Base-by-base conservation (phyloP, 352 stramenopile species). In the Phytophthora constricta region DNA sequence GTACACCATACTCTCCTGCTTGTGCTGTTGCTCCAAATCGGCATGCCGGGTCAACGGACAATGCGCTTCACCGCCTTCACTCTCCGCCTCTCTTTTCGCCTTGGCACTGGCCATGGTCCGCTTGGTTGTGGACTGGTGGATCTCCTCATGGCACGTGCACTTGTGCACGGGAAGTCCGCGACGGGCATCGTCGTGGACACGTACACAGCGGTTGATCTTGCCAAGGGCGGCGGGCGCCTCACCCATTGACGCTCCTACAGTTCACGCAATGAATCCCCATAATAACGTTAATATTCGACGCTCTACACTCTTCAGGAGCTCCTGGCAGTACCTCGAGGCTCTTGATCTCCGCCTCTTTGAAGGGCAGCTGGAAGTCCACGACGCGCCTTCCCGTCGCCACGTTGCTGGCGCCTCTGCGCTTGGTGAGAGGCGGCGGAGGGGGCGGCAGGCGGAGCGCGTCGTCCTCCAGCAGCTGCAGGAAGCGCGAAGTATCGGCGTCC, bases 141-240 rank as follows among this genome's bases (percentile, higher is more conserved):
- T 85, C 22, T 84, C 79, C 26, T 80, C 70, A 50, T 68, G 87
- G 62, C 86, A 95, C 56, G 88, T 82, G 70, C 86, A 95, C 41
- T 92, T 92, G 65, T 90, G 86, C 50, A 91, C 80, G 3, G 80
- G 78, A 90, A 62, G 52, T 85, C 77, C 1, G 79, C 81, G 17
- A 76, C 57, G 5, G 84, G 82, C 47, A 86, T 72, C 22, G 70
- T 84, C 16, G 75, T 86, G n/a, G 79, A 86, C 19, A 93, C 66
- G 57, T 92, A 89, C 34, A 95, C 84, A 92, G 62, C 90, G 89
- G 65, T 47, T 74, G 55, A 91, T 91, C 53, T 81, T 86, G 7
- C 79, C 76, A 47, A 95, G 17, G 74, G 76, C 7, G 83, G 83
- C 14, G 86, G 86, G 1, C 81, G 70, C 10, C 80, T 77, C 58